Base-by-base conservation (phyloP, 2,329 filamentous ascomycete species). In the Graphiopsis chlorocephala region DNA sequence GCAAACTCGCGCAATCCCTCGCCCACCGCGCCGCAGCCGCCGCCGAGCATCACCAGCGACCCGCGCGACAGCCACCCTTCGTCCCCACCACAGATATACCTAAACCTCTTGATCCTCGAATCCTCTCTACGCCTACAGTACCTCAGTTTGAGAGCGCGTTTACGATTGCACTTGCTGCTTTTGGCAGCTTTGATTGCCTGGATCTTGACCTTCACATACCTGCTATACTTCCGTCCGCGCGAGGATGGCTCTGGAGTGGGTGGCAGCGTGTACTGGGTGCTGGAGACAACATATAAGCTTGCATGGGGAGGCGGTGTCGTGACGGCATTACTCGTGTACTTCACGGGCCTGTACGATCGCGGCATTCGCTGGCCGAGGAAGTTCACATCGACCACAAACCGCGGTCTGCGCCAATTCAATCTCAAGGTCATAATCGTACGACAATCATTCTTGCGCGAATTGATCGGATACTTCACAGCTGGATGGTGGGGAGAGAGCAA, bases 31-130 rank as follows among this genome's bases (percentile, higher is more conserved):
- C 69, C 74, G 67, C 68, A 76, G 26, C 68, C 67, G 71, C 79
- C 67, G 76, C 81, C 68, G 71, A 80, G 68, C 70, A 80, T 71
- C 72, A 76, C 81, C 64, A 77, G 80, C 64, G 92, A 96, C 75
- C 92, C 92, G 29, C 85, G 94, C 68, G 89, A 88, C 72, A 88
- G 89, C 67, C 87, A 94, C 17, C 93, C 93, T n/a, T 94, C 91
- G 74, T 92, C 92, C 17, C 93, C 93, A 53, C 92, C 92, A 63
- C 95, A 97, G 83, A 97, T 99, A 75, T 99, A 99, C 80, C 88
- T 99, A 73, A 99, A 99, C 79, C 89, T 99, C 26, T 86, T 99
- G 65, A 96, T 99, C 72, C 91, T 99, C 78, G 95, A 99, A 78
- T 93, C 92, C 57, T 97, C 93, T 5, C 83, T 99, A 38, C 92